Evolutionary conservation across 2,329 filamentous ascomycete species (phyloP), one percentile per base, ranked within the genome.

Genomic region (Hypoxylon rubiginosum): DNA sequence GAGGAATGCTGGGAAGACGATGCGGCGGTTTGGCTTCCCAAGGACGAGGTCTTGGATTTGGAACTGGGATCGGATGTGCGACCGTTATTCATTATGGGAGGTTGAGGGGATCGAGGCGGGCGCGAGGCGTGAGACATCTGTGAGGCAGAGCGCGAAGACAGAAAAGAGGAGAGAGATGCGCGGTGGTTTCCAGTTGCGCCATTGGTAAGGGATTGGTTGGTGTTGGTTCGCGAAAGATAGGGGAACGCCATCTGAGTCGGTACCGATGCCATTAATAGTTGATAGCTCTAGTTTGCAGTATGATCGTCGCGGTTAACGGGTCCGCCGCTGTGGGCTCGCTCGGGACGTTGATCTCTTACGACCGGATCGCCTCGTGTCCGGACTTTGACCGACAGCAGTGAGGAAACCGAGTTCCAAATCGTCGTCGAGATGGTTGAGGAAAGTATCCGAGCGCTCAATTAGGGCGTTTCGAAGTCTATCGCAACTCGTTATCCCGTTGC

Each of bases 151-250:
- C 86, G 83, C 54, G 88, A 87, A 10, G 85, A 82, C 32, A 88
- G 84, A 73, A 90, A 88, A 45, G 89, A 91, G 26, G 88, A 87
- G 51, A 91, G 80, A n/a, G 90, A 91, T 45, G 86, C 84, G 73
- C 84, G 81, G 62, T 82, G 80, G 72, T 79, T 80, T 45, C 66
- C 64, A 30, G 59, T 51, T 46, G 67, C 58, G 55, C 70, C 73
- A 73, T 74, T 76, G 70, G 80, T 72, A 71, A 76, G 71, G 60
- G 79, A 74, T 58, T 76, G 71, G 68, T 72, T 74, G 67, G 76
- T 80, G 72, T 81, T 77, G 36, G 75, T 80, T 72, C 82, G 80
- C 65, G 79, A 77, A 66, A 82, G 75, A 70, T 81, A 81, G 58
- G 84, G 81, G 68, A 81, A 74, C 52, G 79, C 78, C 55, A 81